Conservation (phyloP, 805 yeast species). For the Debaryomyces castellii region DNA sequence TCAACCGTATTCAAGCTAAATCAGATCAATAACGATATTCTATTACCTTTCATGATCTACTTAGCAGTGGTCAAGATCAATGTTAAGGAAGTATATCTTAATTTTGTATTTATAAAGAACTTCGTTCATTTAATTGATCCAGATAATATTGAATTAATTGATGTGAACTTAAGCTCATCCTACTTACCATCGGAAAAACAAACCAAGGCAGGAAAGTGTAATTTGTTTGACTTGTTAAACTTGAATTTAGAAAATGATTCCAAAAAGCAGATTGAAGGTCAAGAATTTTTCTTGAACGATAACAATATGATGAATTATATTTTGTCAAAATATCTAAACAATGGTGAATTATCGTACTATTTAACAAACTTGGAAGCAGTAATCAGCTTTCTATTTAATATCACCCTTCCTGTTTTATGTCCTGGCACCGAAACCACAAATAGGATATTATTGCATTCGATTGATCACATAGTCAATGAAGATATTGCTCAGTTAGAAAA, state of each 20-base stretch:
- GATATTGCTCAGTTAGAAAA: conserved; percentile 24
- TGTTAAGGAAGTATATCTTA: conserved; percentile 30
- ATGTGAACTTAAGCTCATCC: conserved; percentile 16
- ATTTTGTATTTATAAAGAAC: conserved; percentile 36
- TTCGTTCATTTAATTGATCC: conserved; percentile 36
- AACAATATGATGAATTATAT: conserved; percentile 28
- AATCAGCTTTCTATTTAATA: conserved; percentile 34
- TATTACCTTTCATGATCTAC: conserved; percentile 40
- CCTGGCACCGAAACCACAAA: conserved; percentile 11
- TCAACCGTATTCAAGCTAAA: conserved; percentile 16
- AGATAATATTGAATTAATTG: conserved; percentile 21
- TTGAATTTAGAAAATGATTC: conserved; percentile 16
- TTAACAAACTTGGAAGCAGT: conserved; percentile 45
- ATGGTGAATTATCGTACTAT: conserved; percentile 39
- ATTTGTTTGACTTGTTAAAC: conserved; percentile 31
- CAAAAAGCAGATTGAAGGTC: conserved; percentile 7
- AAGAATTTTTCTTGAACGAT: conserved; percentile 28
- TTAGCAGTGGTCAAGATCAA: conserved; percentile 28
- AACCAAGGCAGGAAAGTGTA: conserved; percentile 12
- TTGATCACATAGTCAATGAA: conserved; percentile 30
- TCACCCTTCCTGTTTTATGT: conserved; percentile 30
- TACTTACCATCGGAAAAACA: conserved; percentile 19
- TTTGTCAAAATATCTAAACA: conserved; percentile 27
- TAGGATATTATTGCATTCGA: conserved; percentile 20
- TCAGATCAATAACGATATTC: conserved; percentile 36